Evolutionary conservation across 2,329 filamentous ascomycete genomes (phyloP), one percentile per base, ranked within the genome.

Genomic region (Basipetospora sp.): DNA sequence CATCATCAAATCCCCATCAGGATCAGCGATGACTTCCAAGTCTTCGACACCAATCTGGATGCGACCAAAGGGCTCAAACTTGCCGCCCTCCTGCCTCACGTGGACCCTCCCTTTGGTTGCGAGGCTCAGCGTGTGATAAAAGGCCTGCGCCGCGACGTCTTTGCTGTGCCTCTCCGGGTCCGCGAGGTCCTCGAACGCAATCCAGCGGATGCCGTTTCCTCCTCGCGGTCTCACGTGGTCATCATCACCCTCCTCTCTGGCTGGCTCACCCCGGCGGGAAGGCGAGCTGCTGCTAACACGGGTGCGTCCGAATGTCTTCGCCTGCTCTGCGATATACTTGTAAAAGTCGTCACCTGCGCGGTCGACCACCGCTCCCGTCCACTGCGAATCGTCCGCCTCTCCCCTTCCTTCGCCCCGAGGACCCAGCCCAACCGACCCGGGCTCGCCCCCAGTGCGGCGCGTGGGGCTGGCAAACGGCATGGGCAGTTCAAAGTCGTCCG

Each of bases 111-210:
- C 67, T 55, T 77, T 83, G 2, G 74, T 84, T 5, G 73, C 77
- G 31, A 90, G 65, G 9, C 69, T 65, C 11, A 92, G 67, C 2
- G 83, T 65, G 52, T 90, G 81, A 58, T 80, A 73, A 51, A 84
- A 79, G 0, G 76, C 83, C 53, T 86, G 80, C 2, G 80, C 76
- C 8, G 79, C 81, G 10, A 84, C 74, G 20, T 71, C 60, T 26
- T 63, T 67, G 20, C 70, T 73, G 30, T 61, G 58, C 33, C 63
- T 56, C 8, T 50, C 50, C 0, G 74, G 68, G n/a, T 71, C 64
- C 31, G 90, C 71, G 8, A 94, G 58, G 34, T 74, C 61, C 32
- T 78, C 72, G 50, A 94, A 92, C 0, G 67, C 59, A 30, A 90
- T 61, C 56, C 65, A 73, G 8, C 31, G 22, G 22, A 25, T 25